Evolutionary conservation across 768 basidiomycete species (phyloP), one percentile per base, ranked within the genome.

Genomic region (Termitomyces eurrhizus): DNA sequence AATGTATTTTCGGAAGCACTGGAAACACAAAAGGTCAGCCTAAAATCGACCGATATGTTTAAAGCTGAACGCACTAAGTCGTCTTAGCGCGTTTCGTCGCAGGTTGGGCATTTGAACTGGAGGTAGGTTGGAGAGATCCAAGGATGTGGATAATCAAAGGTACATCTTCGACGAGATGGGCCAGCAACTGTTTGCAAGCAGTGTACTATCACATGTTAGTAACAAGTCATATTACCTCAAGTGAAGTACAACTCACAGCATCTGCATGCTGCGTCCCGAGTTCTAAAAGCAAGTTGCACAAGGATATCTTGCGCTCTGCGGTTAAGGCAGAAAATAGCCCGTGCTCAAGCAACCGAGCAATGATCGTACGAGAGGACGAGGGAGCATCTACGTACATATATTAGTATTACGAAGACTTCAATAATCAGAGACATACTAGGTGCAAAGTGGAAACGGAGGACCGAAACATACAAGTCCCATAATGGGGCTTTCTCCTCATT

Each of bases 31-130:
- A 7, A 49, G 44, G 41, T 60, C 45, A 65, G 42, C 41, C 35
- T 8, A 0, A 14, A 7, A 56, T 21, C 51, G 29, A 14, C 18
- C 32, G 55, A 4, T 2, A 53, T 16, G 21, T 14, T n/a, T n/a
- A 9, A 42, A 52, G 58, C 48, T 21, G 36, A 21, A 70, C 80
- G 36, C 65, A 90, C 89, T 76, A 77, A 9, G 82, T 75, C 7
- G 84, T 70, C 68, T 86, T 91, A 11, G 79, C 76, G 21, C 90
- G 83, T 73, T 95, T 95, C 50, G 75, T 78, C 1, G 82, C 81
- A 14, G 84, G 84, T 9, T 81, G 74, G 14, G 73, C 73, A 6
- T 69, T 66, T 24, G 78, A 78, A 24, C 69, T 67, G 2, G 75
- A 70, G 21, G 68, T 67, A 2, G 85, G 87, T 58, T 81, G 81